Conservation (phyloP, 139 green algal species). For the Chlorella sp. region DNA sequence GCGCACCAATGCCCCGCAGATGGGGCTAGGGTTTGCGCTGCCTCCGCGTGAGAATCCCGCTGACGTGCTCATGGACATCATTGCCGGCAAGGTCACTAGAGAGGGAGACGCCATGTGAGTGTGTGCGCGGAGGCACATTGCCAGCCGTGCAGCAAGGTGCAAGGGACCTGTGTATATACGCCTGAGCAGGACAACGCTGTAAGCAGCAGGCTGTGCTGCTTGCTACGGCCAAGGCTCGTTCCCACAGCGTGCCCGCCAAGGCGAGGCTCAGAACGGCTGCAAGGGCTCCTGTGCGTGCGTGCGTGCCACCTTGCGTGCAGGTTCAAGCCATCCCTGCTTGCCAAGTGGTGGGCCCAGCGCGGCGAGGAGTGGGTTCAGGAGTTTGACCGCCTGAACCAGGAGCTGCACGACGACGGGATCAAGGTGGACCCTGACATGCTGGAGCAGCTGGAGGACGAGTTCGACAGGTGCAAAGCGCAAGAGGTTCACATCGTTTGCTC, state of each 20-base stretch:
- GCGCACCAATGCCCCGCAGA: not conserved
- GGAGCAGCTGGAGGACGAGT: constrained; percentile 6
- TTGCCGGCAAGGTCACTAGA: constrained; percentile 33
- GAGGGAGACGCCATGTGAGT: constrained; percentile 5
- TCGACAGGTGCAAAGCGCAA: constrained; percentile 6
- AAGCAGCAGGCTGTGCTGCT: no score
- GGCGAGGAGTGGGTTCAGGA: constrained; percentile 17
- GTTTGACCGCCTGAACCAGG: constrained; percentile 19
- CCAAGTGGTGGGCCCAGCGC: constrained; percentile 2
- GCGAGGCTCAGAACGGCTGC: no score
- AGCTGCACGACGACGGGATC: not conserved
- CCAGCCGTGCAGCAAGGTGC: not conserved
- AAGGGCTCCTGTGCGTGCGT: no score
- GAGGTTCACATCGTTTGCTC: not conserved
- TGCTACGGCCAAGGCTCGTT: no score
- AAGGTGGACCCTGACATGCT: constrained; percentile 4
- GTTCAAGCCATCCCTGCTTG: not conserved
- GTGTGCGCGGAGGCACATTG: not conserved
- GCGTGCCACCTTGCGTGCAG: not conserved
- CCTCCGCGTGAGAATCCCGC: constrained; percentile 52
- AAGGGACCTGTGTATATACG: no score
- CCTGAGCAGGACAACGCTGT: no score
- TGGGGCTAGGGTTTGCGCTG: constrained; percentile 14
- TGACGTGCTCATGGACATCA: constrained; percentile 67
- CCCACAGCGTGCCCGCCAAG: no score